Percentiles rank a stretch among this genome's conserved stretches.
Evolutionary conservation across 2,329 filamentous ascomycete species (phyloP).

Genomic region (Cryphonectria nitschkei): DNA sequence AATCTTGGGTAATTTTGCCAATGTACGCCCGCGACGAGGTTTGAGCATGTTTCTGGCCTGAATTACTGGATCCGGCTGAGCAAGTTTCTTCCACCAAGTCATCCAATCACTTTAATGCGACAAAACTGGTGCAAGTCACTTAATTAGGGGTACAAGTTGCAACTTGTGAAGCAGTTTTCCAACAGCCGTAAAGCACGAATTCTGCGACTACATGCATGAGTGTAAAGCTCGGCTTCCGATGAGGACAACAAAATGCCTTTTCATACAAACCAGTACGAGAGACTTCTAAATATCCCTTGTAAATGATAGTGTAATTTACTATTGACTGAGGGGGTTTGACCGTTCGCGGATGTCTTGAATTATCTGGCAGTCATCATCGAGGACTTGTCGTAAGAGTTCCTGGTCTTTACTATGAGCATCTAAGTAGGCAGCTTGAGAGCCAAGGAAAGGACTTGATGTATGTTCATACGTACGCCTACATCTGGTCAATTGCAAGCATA

Average conservation of each 20-base stretch:
- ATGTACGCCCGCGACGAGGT: neutral
- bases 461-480: too few relatives aligned
- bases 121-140: neutral
- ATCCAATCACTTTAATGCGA: neutral
- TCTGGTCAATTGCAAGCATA: neutral
- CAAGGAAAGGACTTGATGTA: neutral
- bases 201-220: neutral
- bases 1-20: neutral
- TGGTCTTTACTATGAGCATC: too few relatives aligned
- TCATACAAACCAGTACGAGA: too few relatives aligned
- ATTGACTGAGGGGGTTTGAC: neutral
- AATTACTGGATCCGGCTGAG: neutral
- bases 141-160: neutral
- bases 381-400: too few relatives aligned
- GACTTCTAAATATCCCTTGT: too few relatives aligned
- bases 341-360: too few relatives aligned
- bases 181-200: neutral
- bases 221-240: too few relatives aligned
- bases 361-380: too few relatives aligned
- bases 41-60: slow-evolving; percentile 2
- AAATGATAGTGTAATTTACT: too few relatives aligned
- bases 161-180: neutral
- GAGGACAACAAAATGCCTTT: too few relatives aligned
- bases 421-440: neutral
- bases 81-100: neutral